Evolutionary conservation across 2,329 filamentous ascomycete genomes (phyloP).

Genomic region (Colletotrichum gloeosporioides): DNA sequence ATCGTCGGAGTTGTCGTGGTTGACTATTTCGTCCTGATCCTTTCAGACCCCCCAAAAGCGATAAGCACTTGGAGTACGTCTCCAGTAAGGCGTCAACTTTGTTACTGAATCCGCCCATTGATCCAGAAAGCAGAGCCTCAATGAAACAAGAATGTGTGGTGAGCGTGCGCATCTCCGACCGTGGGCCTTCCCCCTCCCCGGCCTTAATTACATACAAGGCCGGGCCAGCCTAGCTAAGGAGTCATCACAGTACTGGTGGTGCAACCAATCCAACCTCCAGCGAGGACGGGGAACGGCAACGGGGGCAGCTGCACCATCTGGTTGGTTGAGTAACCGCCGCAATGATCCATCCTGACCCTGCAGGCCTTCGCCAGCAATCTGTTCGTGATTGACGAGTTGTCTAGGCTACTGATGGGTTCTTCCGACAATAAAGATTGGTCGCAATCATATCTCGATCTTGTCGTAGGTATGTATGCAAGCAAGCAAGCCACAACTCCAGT

Average conservation of each 20-base stretch:
- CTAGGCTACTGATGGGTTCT: background rate
- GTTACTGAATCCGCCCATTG: constrained; percentile 47
- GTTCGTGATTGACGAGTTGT: background rate
- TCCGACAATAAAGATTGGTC: background rate
- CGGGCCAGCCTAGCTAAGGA: background rate
- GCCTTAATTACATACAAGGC: background rate
- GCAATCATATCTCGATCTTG: background rate
- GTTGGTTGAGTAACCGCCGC: constrained; percentile 13
- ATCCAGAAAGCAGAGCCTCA: background rate
- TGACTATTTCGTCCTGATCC: constrained; percentile 19
- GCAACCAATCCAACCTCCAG: background rate
- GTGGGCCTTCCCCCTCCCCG: background rate
- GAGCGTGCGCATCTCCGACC: background rate
- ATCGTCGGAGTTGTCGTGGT: constrained; percentile 33
- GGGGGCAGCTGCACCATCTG: background rate
- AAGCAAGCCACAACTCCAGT: background rate
- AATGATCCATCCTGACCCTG: background rate
- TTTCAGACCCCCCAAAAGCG: constrained; percentile 43
- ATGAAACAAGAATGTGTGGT: background rate
- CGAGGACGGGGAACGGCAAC: background rate
- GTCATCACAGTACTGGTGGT: background rate
- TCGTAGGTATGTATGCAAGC: background rate
- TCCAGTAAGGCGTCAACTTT: constrained; percentile 50
- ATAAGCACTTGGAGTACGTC: constrained; percentile 52
- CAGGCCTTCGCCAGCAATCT: background rate